A percentile compares a stretch with the other conserved stretches of the same genome.
Conservation (phyloP, 208 protist genomes). For the Leishmania lainsoni region DNA sequence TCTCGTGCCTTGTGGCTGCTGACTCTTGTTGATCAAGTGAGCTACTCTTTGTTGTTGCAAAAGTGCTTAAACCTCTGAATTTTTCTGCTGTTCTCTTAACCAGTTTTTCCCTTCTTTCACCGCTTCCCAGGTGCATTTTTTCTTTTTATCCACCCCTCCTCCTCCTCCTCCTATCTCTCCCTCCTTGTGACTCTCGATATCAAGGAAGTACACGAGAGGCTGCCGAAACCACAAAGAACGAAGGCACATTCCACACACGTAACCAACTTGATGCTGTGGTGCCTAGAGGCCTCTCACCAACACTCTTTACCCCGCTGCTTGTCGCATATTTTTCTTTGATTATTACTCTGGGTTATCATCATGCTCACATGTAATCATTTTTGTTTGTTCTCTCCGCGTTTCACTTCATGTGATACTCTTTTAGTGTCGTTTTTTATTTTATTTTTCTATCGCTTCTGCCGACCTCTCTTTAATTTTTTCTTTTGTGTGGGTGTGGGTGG, state of each 20-base stretch:
- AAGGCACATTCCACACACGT: neutral
- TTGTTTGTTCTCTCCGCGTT: neutral
- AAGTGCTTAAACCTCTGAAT: no score
- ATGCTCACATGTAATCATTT: no score
- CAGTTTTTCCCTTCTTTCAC: neutral
- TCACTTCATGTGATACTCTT: neutral
- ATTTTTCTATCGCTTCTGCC: neutral
- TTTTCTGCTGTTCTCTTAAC: neutral
- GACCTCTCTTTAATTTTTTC: neutral
- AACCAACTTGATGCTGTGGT: neutral
- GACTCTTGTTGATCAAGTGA: neutral
- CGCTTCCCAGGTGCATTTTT: neutral
- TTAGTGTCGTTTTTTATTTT: neutral
- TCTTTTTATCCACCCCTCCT: neutral
- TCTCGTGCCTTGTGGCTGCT: neutral
- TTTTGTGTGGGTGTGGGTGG: no score
- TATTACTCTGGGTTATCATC: neutral
- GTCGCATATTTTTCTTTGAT: neutral
- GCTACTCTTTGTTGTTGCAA: neutral
- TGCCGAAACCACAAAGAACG: neutral
- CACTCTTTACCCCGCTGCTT: neutral
- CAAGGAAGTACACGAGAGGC: neutral
- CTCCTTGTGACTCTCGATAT: neutral
- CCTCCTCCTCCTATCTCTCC: neutral
- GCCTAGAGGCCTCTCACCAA: neutral